Evolutionary conservation across 2,329 filamentous ascomycete species (phyloP).

Genomic region (Ascochyta koolunga): DNA sequence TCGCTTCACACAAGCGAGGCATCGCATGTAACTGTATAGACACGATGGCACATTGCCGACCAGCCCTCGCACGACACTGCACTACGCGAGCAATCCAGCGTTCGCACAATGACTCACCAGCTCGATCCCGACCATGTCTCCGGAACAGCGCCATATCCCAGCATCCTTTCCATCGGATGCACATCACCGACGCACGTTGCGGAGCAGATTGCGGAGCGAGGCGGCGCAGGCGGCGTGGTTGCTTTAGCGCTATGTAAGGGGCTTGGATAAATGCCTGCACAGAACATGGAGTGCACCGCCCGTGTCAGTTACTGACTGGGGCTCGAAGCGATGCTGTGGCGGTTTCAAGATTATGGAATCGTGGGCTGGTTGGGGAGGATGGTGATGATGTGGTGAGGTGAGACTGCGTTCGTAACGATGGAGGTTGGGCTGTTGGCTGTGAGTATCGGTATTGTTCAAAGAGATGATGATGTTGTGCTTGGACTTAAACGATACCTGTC

Average conservation of each 20-base stretch:
- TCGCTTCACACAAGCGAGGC: neutral
- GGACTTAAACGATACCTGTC: too few relatives aligned
- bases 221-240: neutral
- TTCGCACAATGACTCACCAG: neutral
- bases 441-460: too few relatives aligned
- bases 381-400: neutral
- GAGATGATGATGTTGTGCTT: too few relatives aligned
- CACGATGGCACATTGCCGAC: neutral
- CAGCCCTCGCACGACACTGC: neutral
- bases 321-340: neutral
- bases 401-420: neutral
- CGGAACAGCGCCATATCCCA: neutral
- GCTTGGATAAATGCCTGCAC: neutral
- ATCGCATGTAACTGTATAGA: neutral
- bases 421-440: neutral
- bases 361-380: neutral
- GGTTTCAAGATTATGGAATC: neutral
- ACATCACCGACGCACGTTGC: neutral
- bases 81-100: neutral
- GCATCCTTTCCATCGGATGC: constrained; percentile 2
- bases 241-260: constrained; percentile 2
- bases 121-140: neutral
- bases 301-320: neutral
- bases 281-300: neutral
- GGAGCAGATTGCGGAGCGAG: neutral